Percentiles rank a stretch among this genome's conserved stretches.
Conservation (phyloP, 805 yeast genomes). For the Suhomyces sp. region DNA sequence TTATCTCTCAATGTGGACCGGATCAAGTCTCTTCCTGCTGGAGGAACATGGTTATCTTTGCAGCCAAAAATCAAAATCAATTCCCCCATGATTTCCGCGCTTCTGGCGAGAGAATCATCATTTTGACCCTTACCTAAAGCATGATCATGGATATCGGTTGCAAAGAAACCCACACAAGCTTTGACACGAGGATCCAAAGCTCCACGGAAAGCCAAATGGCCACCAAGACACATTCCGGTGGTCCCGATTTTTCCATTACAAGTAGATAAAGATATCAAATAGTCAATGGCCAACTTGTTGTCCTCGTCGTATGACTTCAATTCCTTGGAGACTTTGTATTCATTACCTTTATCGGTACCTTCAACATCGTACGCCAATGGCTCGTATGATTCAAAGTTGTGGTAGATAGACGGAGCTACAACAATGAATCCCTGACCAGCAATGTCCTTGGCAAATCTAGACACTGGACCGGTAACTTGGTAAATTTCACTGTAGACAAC, state of each 20-base stretch:
- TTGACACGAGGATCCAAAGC: conserved; percentile 62
- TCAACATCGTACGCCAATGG: conserved; percentile 66
- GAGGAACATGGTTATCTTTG: conserved; percentile 76
- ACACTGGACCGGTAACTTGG: conserved; percentile 81
- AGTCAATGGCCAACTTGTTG: conserved; percentile 60
- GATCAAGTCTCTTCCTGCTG: conserved; percentile 72
- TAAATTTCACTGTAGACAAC: conserved; percentile 77
- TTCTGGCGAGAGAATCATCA: conserved; percentile 64
- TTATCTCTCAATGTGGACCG: conserved; percentile 58
- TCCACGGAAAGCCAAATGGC: conserved; percentile 73
- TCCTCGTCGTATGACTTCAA: conserved; percentile 76
- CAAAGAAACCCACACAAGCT: conserved; percentile 75
- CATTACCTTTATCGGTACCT: conserved; percentile 77
- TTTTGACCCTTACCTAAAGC: conserved; percentile 62
- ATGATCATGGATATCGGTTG: conserved; percentile 74
- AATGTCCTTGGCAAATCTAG: conserved; percentile 72
- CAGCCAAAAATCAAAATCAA: conserved; percentile 72
- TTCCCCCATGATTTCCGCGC: conserved; percentile 58
- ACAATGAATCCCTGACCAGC: conserved; percentile 80
- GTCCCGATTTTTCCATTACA: conserved; percentile 76
- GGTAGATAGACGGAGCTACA: conserved; percentile 79
- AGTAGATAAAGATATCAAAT: conserved; percentile 54
- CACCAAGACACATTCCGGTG: conserved; percentile 87
- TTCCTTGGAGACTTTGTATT: conserved; percentile 64
- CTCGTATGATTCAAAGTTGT: conserved; percentile 64